Evolutionary conservation across 306 rosid genomes (phyloP).

Genomic region (Pyrus pyrifolia): DNA sequence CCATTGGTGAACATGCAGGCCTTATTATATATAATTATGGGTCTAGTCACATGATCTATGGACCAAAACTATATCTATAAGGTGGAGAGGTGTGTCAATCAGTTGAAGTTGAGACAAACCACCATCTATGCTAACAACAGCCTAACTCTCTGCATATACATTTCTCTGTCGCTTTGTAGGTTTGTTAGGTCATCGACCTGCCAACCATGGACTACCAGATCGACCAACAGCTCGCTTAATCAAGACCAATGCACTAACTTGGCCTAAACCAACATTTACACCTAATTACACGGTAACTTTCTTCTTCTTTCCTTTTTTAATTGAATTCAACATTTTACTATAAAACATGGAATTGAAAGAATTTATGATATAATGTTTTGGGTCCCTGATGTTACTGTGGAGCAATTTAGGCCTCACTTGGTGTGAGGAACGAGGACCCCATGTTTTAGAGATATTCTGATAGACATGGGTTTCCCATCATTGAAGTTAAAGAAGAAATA

Average conservation of each 20-base stretch:
- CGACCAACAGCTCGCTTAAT: conserved; percentile 1
- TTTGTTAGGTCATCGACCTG: conserved; percentile 14
- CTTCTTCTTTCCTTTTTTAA: neutral
- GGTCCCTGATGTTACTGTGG: conserved; percentile 9
- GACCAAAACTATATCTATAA: neutral
- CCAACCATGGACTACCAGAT: conserved; percentile 6
- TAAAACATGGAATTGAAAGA: neutral
- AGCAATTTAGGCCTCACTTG: conserved; percentile 9
- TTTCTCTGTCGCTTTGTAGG: neutral
- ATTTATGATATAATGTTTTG: neutral
- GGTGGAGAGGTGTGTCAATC: conserved; percentile 5
- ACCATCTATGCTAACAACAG: neutral
- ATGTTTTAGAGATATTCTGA: conserved; percentile 18
- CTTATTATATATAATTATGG: neutral
- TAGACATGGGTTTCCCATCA: conserved; percentile 34
- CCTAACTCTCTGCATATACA: neutral
- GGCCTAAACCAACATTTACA: neutral
- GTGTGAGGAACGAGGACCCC: conserved; percentile 3
- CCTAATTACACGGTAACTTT: neutral
- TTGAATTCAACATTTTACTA: neutral
- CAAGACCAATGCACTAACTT: neutral
- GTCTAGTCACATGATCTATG: neutral
- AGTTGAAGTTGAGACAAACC: conserved; percentile 14
- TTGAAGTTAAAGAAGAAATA: conserved; percentile 21
- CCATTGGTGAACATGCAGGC: neutral